Percentiles rank a stretch among this genome's conserved stretches.
Evolutionary conservation across 257 asterid genomes (phyloP).

Genomic region (Capsicum baccatum): DNA sequence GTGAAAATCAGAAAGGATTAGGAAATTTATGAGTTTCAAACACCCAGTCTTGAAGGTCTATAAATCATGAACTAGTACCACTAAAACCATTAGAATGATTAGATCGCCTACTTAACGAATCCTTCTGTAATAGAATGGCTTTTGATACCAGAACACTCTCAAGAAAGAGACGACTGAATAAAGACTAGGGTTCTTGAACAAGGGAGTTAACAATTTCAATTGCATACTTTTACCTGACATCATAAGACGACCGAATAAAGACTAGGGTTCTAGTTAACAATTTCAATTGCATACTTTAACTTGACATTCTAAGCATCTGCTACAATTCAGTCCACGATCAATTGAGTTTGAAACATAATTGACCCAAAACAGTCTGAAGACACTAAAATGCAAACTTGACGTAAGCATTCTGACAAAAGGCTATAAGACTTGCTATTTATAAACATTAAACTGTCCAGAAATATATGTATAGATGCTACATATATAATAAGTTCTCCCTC

Average conservation of each 20-base stretch:
- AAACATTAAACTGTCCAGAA: not conserved
- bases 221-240: constrained; percentile 16
- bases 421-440: not conserved
- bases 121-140: not conserved
- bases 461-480: constrained; percentile 5
- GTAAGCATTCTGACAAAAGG: constrained; percentile 5
- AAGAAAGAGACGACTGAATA: not conserved
- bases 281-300: constrained; percentile 12
- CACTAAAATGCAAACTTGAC: not conserved
- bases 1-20: not conserved
- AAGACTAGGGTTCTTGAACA: constrained; percentile 18
- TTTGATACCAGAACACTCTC: constrained; percentile 6
- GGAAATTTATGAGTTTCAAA: not conserved
- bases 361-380: constrained; percentile 12
- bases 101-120: not conserved
- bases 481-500: constrained; percentile 17
- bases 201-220: constrained; percentile 19
- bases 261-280: constrained; percentile 16
- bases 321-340: not conserved
- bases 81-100: constrained; percentile 23
- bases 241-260: not conserved
- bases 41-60: not conserved
- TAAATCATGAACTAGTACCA: not conserved
- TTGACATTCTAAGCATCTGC: constrained; percentile 13
- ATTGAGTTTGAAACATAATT: not conserved